Evolutionary conservation across 805 yeast species (phyloP).

Genomic region (Saccharomycopsis vini): DNA sequence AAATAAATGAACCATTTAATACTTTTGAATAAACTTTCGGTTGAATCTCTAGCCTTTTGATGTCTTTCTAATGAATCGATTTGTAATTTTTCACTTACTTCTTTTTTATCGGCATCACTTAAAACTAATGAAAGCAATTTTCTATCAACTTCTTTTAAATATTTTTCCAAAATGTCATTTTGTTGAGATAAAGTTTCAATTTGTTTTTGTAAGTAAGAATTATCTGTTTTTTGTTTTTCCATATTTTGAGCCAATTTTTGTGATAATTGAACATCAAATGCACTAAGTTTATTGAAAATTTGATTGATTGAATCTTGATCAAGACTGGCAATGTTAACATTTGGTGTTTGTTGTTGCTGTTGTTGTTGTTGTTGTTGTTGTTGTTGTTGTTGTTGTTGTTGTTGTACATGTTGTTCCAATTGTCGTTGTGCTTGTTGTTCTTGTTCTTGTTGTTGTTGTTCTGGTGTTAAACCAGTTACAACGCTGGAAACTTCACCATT

Average conservation of each 20-base stretch:
- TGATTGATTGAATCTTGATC: slow-evolving; percentile 25
- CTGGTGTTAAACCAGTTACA: not conserved
- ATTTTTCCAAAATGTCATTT: slow-evolving; percentile 18
- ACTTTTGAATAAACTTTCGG: slow-evolving; percentile 22
- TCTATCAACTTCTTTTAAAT: slow-evolving; percentile 18
- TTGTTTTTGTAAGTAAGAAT: slow-evolving; percentile 22
- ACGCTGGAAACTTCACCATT: slow-evolving; percentile 26
- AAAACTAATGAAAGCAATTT: slow-evolving; percentile 17
- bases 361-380: not conserved
- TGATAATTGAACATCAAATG: slow-evolving; percentile 14
- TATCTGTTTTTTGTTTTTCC: slow-evolving; percentile 21
- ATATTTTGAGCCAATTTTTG: slow-evolving; percentile 21
- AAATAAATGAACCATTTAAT: slow-evolving; percentile 24
- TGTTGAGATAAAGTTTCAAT: slow-evolving; percentile 19
- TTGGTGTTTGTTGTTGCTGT: not conserved
- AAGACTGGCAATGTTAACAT: not conserved
- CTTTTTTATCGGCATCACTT: slow-evolving; percentile 19
- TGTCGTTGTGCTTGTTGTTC: not conserved
- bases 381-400: not conserved
- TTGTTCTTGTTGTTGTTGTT: not conserved
- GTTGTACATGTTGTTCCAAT: too few species aligned
- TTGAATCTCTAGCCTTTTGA: slow-evolving; percentile 18
- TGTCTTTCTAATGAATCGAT: slow-evolving; percentile 22
- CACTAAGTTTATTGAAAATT: slow-evolving; percentile 26
- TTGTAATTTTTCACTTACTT: slow-evolving; percentile 20